Evolutionary conservation across 2,329 filamentous ascomycete species (phyloP), one percentile per base, ranked within the genome.

Genomic region (Talaromyces sp.): DNA sequence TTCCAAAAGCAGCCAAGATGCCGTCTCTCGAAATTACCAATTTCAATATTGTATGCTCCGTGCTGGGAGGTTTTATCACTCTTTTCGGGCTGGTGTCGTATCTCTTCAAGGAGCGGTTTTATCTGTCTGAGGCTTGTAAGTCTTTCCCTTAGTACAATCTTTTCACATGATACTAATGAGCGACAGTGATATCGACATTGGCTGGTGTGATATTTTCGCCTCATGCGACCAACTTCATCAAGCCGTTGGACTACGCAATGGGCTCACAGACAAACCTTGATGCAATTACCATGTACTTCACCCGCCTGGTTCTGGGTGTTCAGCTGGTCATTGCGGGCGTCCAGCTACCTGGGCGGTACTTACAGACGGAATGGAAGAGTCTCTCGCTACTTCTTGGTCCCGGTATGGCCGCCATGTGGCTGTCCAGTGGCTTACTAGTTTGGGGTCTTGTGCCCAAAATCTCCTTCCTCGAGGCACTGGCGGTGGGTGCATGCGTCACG

Each of bases 51-150:
- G 85, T 92, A 61, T 87, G 91, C 72, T 88, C 90, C 60, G 84
- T 91, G 7, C 77, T 96, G 12, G 93, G 93, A 14, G 93, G 91
- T 1, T 97, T 96, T 78, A 87, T 97, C 65, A 92, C 91, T 0
- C 68, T 96, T n/a, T 97, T 96, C 71, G 92, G 92, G 3, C 79
- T 97, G 48, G 91, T 97, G 0, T 96, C 92, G 0, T 96, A 92
- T 72, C 83, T 96, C 18, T 83, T 91, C 72, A 96, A 97, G 73
- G 93, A 96, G 78, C 89, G 87, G 63, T 93, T 91, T 72, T 96
- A 96, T 73, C 83, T 97, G 0, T 96, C 92, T 1, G 93, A 97
- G 83, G 91, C 93, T 60, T 80, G 91, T 93, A 80, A 74, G 89
- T 85, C 28, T 39, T 2, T 2, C 31, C 18, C 54, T 14, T 61